phyloP scores from a whole-genome alignment of 75 land plant species.

The Ceratopteris richardii region DNA sequence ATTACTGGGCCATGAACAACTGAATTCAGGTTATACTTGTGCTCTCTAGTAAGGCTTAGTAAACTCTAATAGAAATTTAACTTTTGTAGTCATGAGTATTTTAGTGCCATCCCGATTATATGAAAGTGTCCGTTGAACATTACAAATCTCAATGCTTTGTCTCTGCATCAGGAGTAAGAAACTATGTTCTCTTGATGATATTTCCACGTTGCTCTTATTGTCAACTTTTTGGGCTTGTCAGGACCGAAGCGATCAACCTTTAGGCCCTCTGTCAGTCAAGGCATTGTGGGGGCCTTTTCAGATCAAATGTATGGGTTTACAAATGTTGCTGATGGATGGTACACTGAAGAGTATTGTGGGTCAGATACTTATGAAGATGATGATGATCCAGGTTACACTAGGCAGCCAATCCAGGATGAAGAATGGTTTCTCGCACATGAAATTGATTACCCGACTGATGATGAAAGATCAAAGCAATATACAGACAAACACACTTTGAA shows the following conservation, averaged over 20 bases:
- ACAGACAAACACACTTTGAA: constrained; percentile 8
- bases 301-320: constrained; percentile 32
- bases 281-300: constrained; percentile 27
- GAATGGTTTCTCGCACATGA: constrained; percentile 43
- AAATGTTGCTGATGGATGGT: constrained; percentile 36
- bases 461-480: constrained; percentile 22
- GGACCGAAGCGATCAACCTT: constrained; percentile 12
- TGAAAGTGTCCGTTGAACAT: no score
- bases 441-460: constrained; percentile 40
- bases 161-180: background rate
- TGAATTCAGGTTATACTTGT: constrained; percentile 7
- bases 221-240: constrained; percentile 1
- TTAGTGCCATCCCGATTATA: no score
- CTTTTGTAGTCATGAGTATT: no score
- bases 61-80: no score
- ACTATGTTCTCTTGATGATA: background rate
- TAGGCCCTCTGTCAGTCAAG: constrained; percentile 37
- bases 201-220: no score
- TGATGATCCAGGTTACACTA: constrained; percentile 40
- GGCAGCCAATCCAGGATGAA: constrained; percentile 40
- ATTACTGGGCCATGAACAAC: background rate
- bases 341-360: constrained; percentile 40
- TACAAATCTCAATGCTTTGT: no score
- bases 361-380: constrained; percentile 51
- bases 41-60: no score